A percentile compares a stretch with the other conserved stretches of the same genome.
Conservation (phyloP, 225 moss, liverwort and hornwort species). For the Pleurozium schreberi region DNA sequence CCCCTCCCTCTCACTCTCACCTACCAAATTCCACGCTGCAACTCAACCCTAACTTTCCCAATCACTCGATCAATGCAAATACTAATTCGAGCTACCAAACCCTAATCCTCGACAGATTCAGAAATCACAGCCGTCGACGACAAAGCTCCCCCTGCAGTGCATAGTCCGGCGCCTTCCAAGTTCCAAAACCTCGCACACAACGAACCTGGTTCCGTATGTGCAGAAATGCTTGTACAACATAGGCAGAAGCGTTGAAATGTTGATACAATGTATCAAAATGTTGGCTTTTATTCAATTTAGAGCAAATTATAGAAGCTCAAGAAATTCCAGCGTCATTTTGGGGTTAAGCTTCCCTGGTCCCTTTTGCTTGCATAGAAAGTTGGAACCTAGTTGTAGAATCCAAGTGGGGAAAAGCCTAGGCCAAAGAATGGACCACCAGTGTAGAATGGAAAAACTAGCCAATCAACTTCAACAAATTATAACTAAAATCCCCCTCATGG, state of each 20-base stretch:
- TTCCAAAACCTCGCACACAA: background rate
- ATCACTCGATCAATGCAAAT: background rate
- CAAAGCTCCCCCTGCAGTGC: background rate
- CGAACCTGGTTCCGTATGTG: background rate
- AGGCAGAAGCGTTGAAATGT: background rate
- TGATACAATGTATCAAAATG: no score
- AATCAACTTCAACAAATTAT: no score
- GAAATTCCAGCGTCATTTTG: no score
- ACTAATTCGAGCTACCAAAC: background rate
- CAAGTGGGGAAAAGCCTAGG: no score
- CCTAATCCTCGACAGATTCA: background rate
- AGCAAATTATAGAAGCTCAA: no score
- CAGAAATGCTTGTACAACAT: background rate
- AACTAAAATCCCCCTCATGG: no score
- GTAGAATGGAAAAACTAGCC: no score
- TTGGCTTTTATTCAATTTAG: no score
- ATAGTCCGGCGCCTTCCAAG: background rate
- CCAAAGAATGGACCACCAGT: no score
- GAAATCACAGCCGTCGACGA: background rate
- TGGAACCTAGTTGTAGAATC: no score
- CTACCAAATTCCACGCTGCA: background rate
- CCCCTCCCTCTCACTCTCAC: background rate
- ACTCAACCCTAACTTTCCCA: background rate
- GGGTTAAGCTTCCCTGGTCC: no score
- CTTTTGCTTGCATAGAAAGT: no score